Evolutionary conservation across 768 basidiomycete species (phyloP).

Genomic region (Heimioporus sp.): DNA sequence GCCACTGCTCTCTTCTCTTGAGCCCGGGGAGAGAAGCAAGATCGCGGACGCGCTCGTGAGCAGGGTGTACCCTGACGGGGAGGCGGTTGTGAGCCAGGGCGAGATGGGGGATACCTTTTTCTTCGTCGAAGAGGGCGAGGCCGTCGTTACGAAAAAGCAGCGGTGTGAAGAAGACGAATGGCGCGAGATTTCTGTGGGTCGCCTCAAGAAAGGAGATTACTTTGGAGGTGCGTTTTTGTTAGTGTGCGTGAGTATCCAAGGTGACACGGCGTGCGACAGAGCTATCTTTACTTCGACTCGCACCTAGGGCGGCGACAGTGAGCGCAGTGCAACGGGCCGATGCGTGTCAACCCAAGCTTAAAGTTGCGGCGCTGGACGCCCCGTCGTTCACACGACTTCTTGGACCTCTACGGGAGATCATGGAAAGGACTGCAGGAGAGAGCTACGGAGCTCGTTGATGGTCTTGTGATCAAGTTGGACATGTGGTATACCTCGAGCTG

Average conservation of each 20-base stretch:
- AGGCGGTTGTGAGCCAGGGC: slow-evolving; percentile 87
- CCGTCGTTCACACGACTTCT: slow-evolving; percentile 92
- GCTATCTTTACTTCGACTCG: slow-evolving; percentile 82
- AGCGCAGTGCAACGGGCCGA: slow-evolving; percentile 60
- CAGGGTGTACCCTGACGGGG: slow-evolving; percentile 75
- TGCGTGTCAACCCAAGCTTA: slow-evolving; percentile 60
- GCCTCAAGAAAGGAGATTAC: slow-evolving; percentile 88
- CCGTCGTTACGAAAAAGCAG: slow-evolving; percentile 77
- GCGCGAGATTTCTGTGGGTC: slow-evolving; percentile 70
- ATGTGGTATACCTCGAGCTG: too few relatives aligned
- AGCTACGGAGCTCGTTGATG: slow-evolving; percentile 49
- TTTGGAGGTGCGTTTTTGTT: slow-evolving; percentile 78
- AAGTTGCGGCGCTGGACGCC: slow-evolving; percentile 92
- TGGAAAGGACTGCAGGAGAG: slow-evolving; percentile 87
- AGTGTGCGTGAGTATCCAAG: background rate
- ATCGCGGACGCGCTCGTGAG: slow-evolving; percentile 95
- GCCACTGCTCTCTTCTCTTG: slow-evolving; percentile 80
- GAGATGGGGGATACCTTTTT: slow-evolving; percentile 98
- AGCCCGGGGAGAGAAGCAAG: slow-evolving; percentile 89
- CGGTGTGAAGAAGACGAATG: slow-evolving; percentile 54
- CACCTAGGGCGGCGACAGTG: slow-evolving; percentile 95
- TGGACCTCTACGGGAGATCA: slow-evolving; percentile 88
- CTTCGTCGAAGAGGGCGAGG: slow-evolving; percentile 94
- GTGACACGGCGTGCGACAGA: slow-evolving; percentile 48
- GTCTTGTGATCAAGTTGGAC: too few relatives aligned